phyloP scores from a whole-genome alignment of 495 filamentous ascomycete genomes.

The Lepraria neglecta region DNA sequence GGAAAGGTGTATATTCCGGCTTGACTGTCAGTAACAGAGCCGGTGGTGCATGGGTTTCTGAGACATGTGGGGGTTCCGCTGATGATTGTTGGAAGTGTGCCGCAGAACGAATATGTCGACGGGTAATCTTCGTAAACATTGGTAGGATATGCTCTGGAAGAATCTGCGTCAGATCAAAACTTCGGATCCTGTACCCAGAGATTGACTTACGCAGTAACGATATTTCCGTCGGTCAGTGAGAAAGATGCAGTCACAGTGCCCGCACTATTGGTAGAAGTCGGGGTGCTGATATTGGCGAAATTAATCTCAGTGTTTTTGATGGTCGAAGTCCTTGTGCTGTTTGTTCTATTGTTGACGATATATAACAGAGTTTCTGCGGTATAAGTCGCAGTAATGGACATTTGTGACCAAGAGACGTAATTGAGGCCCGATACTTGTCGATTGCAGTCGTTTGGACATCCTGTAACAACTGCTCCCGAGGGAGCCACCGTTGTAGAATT shows the following conservation, averaged over 20 bases:
- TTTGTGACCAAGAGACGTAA: background rate
- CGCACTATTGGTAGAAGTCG: slow-evolving; percentile 14
- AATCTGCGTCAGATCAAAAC: background rate
- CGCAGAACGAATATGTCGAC: slow-evolving; percentile 13
- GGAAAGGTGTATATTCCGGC: slow-evolving; percentile 10
- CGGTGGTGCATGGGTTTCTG: background rate
- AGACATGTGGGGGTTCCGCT: slow-evolving; percentile 10
- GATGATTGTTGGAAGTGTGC: slow-evolving; percentile 12
- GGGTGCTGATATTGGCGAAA: slow-evolving; percentile 8
- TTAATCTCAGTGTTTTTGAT: slow-evolving; percentile 18
- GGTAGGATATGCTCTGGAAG: slow-evolving; percentile 1
- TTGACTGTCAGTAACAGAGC: background rate
- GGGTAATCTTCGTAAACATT: background rate
- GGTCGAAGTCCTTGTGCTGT: slow-evolving; percentile 16
- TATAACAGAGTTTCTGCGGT: slow-evolving; percentile 4
- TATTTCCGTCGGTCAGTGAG: background rate
- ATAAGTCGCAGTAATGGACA: slow-evolving; percentile 2
- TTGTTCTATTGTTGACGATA: slow-evolving; percentile 9
- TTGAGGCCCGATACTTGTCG: background rate
- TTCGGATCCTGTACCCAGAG: too few species aligned
- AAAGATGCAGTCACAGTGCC: slow-evolving; percentile 16
- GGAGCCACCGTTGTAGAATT: slow-evolving; percentile 1
- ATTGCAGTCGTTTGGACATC: slow-evolving; percentile 3
- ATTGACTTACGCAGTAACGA: background rate
- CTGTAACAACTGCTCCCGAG: background rate